Conservation (phyloP, 352 stramenopile genomes). For the Thraustochytrium sp. region DNA sequence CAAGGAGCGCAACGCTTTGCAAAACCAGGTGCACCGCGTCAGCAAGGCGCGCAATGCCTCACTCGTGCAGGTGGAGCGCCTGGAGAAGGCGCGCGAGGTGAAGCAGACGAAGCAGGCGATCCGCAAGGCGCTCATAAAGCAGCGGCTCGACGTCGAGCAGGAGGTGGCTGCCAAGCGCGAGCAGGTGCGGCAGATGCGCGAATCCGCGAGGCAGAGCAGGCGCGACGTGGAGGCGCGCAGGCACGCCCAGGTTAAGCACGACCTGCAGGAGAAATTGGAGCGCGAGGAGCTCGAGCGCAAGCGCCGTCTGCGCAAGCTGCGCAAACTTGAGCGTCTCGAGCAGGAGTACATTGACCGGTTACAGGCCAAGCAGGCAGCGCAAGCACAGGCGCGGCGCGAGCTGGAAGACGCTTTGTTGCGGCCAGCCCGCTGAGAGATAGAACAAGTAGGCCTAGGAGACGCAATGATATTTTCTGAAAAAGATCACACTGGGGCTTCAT, state of each 20-base stretch:
- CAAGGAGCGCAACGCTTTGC: not conserved
- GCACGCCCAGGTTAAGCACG: not conserved
- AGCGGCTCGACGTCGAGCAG: not conserved
- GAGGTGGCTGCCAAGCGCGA: not conserved
- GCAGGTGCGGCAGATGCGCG: not conserved
- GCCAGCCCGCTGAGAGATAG: not conserved
- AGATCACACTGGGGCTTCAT: too few species aligned
- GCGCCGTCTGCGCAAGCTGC: not conserved
- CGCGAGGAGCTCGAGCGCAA: not conserved
- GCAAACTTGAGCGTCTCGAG: not conserved
- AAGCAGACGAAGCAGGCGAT: constrained; percentile 1
- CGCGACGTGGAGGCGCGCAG: not conserved
- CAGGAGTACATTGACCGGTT: constrained; percentile 1
- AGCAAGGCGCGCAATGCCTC: not conserved
- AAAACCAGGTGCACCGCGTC: constrained; percentile 5
- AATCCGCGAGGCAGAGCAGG: not conserved
- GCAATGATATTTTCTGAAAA: too few species aligned
- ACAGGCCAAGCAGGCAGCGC: not conserved
- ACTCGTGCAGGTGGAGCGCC: not conserved
- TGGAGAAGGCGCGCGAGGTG: not conserved
- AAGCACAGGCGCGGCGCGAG: not conserved
- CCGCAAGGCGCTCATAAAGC: not conserved
- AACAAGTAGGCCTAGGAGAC: too few species aligned
- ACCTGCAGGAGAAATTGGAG: not conserved
- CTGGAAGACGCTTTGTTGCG: not conserved